Percentiles rank a stretch among this genome's conserved stretches.
Evolutionary conservation across 257 asterid species (phyloP).

Genomic region (Ilex asprella): DNA sequence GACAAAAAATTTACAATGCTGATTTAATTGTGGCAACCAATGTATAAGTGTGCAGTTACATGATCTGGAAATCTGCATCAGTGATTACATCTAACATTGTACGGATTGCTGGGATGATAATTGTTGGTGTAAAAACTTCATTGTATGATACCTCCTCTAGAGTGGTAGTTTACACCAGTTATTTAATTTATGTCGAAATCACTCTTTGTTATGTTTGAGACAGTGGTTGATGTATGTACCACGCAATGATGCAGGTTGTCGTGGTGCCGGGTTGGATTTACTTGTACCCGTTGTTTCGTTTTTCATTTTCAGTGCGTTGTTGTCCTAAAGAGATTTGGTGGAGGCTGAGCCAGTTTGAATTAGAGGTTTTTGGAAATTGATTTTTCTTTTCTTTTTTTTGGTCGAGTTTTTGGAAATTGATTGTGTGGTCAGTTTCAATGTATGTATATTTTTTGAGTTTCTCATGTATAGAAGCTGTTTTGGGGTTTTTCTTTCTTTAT

Average conservation of each 20-base stretch:
- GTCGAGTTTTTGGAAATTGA: too few species aligned
- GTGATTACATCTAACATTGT: neutral
- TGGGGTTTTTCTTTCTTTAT: too few species aligned
- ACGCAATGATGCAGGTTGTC: constrained; percentile 34
- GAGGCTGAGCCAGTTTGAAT: constrained; percentile 23
- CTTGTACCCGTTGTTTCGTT: constrained; percentile 51
- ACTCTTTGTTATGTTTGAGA: neutral
- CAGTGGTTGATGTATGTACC: constrained; percentile 12
- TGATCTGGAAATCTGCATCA: too few species aligned
- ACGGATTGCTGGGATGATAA: neutral
- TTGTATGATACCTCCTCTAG: too few species aligned
- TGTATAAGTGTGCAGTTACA: too few species aligned
- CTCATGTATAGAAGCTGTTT: constrained; percentile 29
- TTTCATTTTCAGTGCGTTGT: constrained; percentile 37
- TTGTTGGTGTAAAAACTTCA: neutral
- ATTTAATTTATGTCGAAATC: too few species aligned
- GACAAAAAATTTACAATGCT: too few species aligned
- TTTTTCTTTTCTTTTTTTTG: neutral
- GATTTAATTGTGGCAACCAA: too few species aligned
- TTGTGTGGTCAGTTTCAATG: neutral
- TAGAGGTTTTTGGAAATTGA: constrained; percentile 23
- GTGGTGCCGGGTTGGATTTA: constrained; percentile 29
- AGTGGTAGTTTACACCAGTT: too few species aligned
- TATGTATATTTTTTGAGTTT: constrained; percentile 25
- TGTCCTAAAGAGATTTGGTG: constrained; percentile 35